Evolutionary conservation across 768 basidiomycete species (phyloP), one percentile per base, ranked within the genome.

Genomic region (Hygrocybe coccinea): DNA sequence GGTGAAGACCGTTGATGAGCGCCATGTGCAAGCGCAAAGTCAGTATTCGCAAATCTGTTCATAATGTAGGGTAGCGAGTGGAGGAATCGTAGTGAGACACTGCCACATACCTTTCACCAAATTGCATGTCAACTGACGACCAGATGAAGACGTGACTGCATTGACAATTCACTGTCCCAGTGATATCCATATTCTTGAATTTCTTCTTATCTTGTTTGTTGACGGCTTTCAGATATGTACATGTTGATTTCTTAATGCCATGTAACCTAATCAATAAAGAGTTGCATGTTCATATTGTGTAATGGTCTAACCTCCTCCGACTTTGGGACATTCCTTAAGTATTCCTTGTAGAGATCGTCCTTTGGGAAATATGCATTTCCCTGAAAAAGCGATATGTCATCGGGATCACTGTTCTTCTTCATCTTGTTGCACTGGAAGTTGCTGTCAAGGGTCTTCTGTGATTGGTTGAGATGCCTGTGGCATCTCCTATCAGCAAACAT

Each of bases 191-290:
- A n/a, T n/a, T 60, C 44, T 60, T 62, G 51, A 64, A 65, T 25
- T 65, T 68, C 33, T 58, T 64, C 45, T 53, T 60, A 48, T 67
- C 61, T 39, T 65, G 64, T 38, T 61, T 60, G 43, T 62, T 61
- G 3, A 64, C 61, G 2, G 55, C 65, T 5, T 60, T 62, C 9
- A 67, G 52, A 43, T 64, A 55, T 15, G 59, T 55, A 54, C 67
- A 66, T 6, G 55, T 66, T 14, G 58, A 59, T 45, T 64, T 66
- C 66, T 66, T 12, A 11, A 6, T 19, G 14, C 15, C 21, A 49
- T 43, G 45, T 12, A 35, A 19, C 15, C 29, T 33, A 34, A 48
- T 15, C 11, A 25, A 9, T 8, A 38, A 14, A 11, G 35, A 15
- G 36, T 12, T 33, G n/a, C 7, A 39, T 11, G 29, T 29, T 17